Conservation (phyloP, 768 basidiomycete species). For the Collybia sordida region DNA sequence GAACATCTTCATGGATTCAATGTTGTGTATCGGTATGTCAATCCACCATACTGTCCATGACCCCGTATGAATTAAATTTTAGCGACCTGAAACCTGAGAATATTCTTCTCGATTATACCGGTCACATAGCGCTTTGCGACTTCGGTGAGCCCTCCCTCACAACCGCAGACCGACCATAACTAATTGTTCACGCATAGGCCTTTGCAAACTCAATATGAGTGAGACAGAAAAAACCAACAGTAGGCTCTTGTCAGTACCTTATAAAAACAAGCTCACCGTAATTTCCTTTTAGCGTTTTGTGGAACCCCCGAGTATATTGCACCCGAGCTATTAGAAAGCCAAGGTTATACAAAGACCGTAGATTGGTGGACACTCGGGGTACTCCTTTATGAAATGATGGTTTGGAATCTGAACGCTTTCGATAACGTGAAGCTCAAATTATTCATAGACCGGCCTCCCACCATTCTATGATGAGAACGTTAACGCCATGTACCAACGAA, state of each 20-base stretch:
- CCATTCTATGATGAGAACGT: slow-evolving; percentile 99
- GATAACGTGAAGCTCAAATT: not conserved
- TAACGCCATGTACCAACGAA: slow-evolving; percentile 96
- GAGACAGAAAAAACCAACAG: slow-evolving; percentile 98
- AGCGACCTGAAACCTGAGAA: slow-evolving; percentile 98
- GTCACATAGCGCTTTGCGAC: slow-evolving; percentile 97
- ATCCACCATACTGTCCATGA: not conserved
- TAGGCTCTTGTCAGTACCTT: slow-evolving; percentile 31
- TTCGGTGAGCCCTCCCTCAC: slow-evolving; percentile 58
- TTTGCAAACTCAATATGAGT: slow-evolving; percentile 96
- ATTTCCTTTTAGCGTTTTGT: slow-evolving; percentile 72
- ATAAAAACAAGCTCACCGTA: slow-evolving; percentile 5
- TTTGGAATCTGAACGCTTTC: slow-evolving; percentile 25
- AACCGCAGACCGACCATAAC: not conserved
- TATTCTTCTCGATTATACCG: slow-evolving; percentile 95
- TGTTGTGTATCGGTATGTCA: slow-evolving; percentile 85
- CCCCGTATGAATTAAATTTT: slow-evolving; percentile 6
- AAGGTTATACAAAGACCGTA: slow-evolving; percentile 97
- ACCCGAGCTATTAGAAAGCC: slow-evolving; percentile 93
- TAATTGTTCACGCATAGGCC: slow-evolving; percentile 38
- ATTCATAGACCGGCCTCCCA: slow-evolving; percentile 81
- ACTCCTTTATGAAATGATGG: slow-evolving; percentile 96
- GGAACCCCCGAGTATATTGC: slow-evolving; percentile 99
- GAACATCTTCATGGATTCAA: slow-evolving; percentile 98
- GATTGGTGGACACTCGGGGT: slow-evolving; percentile 99